A percentile compares a stretch with the other conserved stretches of the same genome.
These are phyloP conservation scores for Lentinula raphanica DNA, from an alignment of 768 basidiomycete genomes.

Conservation along the genomic window DNA sequence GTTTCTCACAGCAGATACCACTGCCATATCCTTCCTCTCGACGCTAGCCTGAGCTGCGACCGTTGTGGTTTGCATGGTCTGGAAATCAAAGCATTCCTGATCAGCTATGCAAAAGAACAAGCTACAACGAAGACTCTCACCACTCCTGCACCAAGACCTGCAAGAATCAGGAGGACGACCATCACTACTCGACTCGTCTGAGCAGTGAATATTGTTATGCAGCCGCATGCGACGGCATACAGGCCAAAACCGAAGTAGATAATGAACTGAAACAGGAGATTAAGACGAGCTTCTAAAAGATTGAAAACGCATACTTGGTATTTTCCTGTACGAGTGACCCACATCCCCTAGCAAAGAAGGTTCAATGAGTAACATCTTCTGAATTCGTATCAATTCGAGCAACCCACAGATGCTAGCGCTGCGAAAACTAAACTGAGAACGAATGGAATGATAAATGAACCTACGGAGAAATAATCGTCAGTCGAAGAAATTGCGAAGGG, in stretches of 20 bases:
- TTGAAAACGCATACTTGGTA: constrained; percentile 39
- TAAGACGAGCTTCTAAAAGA: background rate
- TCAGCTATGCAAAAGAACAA: background rate
- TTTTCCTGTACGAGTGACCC: constrained; percentile 61
- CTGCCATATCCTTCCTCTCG: constrained; percentile 65
- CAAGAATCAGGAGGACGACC: constrained; percentile 56
- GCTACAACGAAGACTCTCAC: constrained; percentile 13
- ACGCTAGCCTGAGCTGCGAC: constrained; percentile 74
- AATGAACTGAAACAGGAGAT: constrained; percentile 37
- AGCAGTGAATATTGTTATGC: constrained; percentile 55
- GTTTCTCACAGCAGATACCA: constrained; percentile 43
- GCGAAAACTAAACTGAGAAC: constrained; percentile 58
- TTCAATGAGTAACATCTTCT: background rate
- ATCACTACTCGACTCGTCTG: constrained; percentile 43
- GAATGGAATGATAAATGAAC: constrained; percentile 64
- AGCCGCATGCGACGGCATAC: constrained; percentile 68
- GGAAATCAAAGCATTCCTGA: background rate
- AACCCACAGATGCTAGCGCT: constrained; percentile 47
- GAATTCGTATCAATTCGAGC: background rate
- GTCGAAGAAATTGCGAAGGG: too few species aligned
- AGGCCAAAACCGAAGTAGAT: constrained; percentile 59
- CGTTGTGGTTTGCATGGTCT: constrained; percentile 61
- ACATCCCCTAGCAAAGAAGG: constrained; percentile 39
- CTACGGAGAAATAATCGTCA: constrained; percentile 31
- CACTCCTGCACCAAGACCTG: constrained; percentile 57